Conservation (phyloP, 176 grass and related monocot species). For the Zoysia pacifica region DNA sequence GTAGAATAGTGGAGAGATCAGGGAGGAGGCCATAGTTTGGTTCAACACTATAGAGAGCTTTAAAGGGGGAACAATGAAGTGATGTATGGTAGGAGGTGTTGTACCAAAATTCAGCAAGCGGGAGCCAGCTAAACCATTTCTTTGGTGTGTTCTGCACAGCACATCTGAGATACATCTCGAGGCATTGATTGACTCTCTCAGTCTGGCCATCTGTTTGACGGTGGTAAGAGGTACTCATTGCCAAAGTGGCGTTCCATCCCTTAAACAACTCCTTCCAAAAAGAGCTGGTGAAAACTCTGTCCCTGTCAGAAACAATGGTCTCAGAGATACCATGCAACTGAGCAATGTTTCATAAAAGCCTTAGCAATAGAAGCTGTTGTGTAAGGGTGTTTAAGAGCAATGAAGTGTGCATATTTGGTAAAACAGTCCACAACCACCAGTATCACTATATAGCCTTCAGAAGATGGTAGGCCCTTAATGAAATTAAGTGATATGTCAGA, state of each 20-base stretch:
- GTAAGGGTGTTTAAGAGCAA: too few relatives aligned
- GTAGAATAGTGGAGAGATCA: not conserved
- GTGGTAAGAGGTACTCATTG: not conserved
- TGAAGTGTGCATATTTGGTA: too few relatives aligned
- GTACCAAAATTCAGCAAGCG: not conserved
- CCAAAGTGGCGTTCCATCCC: accelerated
- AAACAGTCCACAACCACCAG: too few relatives aligned
- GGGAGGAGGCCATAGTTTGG: not conserved
- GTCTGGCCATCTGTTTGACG: not conserved
- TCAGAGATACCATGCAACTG: too few relatives aligned
- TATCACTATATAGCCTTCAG: too few relatives aligned
- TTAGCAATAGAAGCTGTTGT: too few relatives aligned
- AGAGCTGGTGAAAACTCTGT: too few relatives aligned
- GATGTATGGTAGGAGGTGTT: not conserved
- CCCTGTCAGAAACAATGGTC: too few relatives aligned
- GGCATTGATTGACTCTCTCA: not conserved
- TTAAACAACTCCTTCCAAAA: too few relatives aligned
- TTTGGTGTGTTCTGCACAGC: not conserved
- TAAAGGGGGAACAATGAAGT: not conserved
- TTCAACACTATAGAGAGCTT: not conserved
- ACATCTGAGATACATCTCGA: not conserved
- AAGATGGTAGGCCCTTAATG: too few relatives aligned
- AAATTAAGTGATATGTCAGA: too few relatives aligned
- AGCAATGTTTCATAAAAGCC: too few relatives aligned
- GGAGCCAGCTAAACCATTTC: not conserved